These are phyloP conservation scores for Trichomonas gallinae DNA, from an alignment of 208 protist genomes.

Conservation along the genomic window DNA sequence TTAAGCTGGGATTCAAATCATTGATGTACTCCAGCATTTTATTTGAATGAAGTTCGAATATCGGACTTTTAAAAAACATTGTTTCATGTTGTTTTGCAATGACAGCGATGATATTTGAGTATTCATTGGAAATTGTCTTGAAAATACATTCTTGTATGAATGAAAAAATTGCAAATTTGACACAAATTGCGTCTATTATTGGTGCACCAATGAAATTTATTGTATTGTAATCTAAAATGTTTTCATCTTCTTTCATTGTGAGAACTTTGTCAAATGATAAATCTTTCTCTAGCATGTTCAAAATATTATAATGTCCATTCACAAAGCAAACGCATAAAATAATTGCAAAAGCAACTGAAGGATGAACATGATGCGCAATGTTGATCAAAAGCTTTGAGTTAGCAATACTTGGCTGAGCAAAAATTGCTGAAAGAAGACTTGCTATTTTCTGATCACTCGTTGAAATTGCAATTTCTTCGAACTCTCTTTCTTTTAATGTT, in stretches of 20 bases:
- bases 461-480: not conserved
- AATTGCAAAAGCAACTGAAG: not conserved
- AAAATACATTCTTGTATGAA: not conserved
- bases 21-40: not conserved
- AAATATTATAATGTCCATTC: not conserved
- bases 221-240: not conserved
- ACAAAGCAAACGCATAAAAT: not conserved
- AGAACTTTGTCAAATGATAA: not conserved
- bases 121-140: not conserved
- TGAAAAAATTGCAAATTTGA: not conserved
- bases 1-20: not conserved
- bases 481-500: not conserved
- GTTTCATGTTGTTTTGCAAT: not conserved
- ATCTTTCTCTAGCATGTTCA: not conserved
- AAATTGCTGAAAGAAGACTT: not conserved
- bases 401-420: not conserved
- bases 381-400: not conserved
- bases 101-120: not conserved
- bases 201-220: not conserved
- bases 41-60: not conserved
- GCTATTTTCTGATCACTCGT: not conserved
- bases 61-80: not conserved
- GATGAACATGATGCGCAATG: not conserved
- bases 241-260: not conserved
- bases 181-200: not conserved